A percentile compares a stretch with the other conserved stretches of the same genome.
These are phyloP conservation scores for Fomitiporia mediterranea DNA, from an alignment of 1,284 basidiomycete genomes.

Conservation along the genomic window DNA sequence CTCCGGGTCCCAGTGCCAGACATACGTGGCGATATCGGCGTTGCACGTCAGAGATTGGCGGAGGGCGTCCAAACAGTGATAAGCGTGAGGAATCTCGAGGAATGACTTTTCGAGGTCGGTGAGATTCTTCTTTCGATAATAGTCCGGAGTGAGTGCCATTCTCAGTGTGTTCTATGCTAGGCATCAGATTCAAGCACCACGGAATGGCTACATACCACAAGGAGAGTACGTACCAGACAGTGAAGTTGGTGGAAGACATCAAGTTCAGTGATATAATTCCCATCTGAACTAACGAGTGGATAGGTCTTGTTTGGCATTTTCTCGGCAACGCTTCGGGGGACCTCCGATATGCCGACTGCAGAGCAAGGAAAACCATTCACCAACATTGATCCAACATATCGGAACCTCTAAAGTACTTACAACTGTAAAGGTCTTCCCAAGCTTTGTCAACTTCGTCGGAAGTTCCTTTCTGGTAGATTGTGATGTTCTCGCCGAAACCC, in stretches of 20 bases:
- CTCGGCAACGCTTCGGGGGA: slow-evolving; percentile 26
- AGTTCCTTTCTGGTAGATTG: slow-evolving; percentile 22
- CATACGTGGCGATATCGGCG: slow-evolving; percentile 27
- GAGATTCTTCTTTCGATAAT: slow-evolving; percentile 10
- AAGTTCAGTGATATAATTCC: slow-evolving; percentile 27
- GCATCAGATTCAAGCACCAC: not conserved
- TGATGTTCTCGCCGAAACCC: slow-evolving; percentile 18
- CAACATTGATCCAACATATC: too few relatives aligned
- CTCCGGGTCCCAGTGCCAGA: slow-evolving; percentile 25
- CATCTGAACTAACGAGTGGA: slow-evolving; percentile 22
- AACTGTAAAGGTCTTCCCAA: slow-evolving; percentile 17
- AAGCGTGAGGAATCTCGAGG: slow-evolving; percentile 11
- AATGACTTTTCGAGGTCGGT: slow-evolving; percentile 27
- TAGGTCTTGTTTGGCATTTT: slow-evolving; percentile 27
- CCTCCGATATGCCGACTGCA: slow-evolving; percentile 23
- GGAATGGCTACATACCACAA: not conserved
- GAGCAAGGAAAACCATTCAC: too few relatives aligned
- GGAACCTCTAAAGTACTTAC: slow-evolving; percentile 25
- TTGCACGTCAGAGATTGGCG: slow-evolving; percentile 29
- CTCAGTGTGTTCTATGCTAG: slow-evolving; percentile 22
- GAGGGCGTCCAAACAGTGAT: slow-evolving; percentile 21
- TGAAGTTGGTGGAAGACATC: slow-evolving; percentile 33
- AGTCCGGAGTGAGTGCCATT: slow-evolving; percentile 1
- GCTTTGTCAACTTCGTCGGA: slow-evolving; percentile 26
- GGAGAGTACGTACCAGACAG: slow-evolving; percentile 26